Conservation (phyloP, 345 rosid species). For the Brassica nigra region DNA sequence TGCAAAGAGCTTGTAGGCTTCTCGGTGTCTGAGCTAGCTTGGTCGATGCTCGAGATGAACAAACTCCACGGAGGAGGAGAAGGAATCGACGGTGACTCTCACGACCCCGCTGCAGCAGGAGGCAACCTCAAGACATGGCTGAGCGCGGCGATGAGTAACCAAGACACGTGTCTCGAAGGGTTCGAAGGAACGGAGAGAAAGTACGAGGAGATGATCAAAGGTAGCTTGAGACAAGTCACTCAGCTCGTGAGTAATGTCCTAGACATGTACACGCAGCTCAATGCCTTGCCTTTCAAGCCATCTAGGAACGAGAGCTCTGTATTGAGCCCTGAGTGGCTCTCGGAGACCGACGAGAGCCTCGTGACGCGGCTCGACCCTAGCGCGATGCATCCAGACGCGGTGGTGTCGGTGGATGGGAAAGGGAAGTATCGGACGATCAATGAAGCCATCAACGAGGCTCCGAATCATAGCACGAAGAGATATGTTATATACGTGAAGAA, state of each 20-base stretch:
- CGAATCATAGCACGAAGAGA: slow-evolving; percentile 66
- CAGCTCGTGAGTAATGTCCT: slow-evolving; percentile 67
- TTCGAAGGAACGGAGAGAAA: slow-evolving; percentile 79
- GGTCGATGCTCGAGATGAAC: slow-evolving; percentile 83
- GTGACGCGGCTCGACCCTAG: slow-evolving; percentile 38
- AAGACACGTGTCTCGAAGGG: slow-evolving; percentile 93
- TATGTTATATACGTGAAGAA: slow-evolving; percentile 66
- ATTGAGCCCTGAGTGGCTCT: slow-evolving; percentile 61
- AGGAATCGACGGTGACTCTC: slow-evolving; percentile 41
- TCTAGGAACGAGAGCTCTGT: slow-evolving; percentile 40
- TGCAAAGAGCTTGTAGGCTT: slow-evolving; percentile 91
- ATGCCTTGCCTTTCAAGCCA: slow-evolving; percentile 67
- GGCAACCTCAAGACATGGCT: slow-evolving; percentile 85
- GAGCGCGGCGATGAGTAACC: slow-evolving; percentile 89
- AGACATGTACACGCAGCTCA: slow-evolving; percentile 56
- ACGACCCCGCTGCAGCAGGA: slow-evolving; percentile 39
- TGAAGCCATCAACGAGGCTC: slow-evolving; percentile 74
- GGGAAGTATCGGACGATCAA: slow-evolving; percentile 65
- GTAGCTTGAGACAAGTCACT: slow-evolving; percentile 77
- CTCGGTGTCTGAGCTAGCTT: slow-evolving; percentile 89
- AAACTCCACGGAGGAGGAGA: slow-evolving; percentile 51
- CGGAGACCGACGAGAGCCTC: slow-evolving; percentile 59
- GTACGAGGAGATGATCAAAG: slow-evolving; percentile 58
- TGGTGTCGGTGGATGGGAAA: slow-evolving; percentile 70
- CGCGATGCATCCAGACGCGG: slow-evolving; percentile 46